Percentiles rank a stretch among this genome's conserved stretches.
Evolutionary conservation across 2,329 filamentous ascomycete genomes (phyloP).

Genomic region (Trichoderma semiorbis): DNA sequence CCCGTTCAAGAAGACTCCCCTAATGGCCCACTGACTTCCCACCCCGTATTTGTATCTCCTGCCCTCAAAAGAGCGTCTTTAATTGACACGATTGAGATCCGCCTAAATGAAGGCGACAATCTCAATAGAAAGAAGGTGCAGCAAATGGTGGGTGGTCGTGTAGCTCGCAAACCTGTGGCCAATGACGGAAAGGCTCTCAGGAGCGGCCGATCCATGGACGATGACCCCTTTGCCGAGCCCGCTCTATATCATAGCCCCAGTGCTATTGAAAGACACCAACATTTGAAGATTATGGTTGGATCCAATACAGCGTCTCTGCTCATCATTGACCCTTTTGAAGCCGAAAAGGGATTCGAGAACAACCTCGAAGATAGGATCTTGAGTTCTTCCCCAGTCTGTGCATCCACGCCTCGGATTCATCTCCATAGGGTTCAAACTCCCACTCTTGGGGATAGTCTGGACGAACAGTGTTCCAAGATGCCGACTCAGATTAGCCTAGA

Average conservation of each 20-base stretch:
- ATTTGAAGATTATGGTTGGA: background rate
- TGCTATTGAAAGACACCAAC: background rate
- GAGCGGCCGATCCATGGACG: constrained; percentile 27
- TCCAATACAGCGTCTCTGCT: background rate
- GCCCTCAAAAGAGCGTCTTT: constrained; percentile 16
- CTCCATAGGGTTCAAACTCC: constrained; percentile 21
- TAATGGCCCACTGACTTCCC: background rate
- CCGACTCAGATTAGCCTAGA: constrained; percentile 9
- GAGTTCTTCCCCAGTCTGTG: constrained; percentile 34
- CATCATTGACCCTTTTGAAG: constrained; percentile 31
- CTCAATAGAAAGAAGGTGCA: constrained; percentile 36
- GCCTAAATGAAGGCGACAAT: constrained; percentile 35
- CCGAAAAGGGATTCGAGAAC: constrained; percentile 37
- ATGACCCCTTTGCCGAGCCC: constrained; percentile 32
- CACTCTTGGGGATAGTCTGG: background rate
- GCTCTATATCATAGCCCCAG: background rate
- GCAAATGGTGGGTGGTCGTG: constrained; percentile 30
- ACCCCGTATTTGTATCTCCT: background rate
- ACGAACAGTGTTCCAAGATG: background rate
- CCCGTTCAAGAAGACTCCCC: background rate
- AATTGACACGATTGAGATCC: constrained; percentile 32
- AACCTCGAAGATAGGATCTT: constrained; percentile 40
- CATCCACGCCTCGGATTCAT: constrained; percentile 37
- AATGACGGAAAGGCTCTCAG: constrained; percentile 29
- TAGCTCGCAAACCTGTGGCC: constrained; percentile 29